phyloP scores from a whole-genome alignment of 495 filamentous ascomycete genomes.

The Evernia prunastri region DNA sequence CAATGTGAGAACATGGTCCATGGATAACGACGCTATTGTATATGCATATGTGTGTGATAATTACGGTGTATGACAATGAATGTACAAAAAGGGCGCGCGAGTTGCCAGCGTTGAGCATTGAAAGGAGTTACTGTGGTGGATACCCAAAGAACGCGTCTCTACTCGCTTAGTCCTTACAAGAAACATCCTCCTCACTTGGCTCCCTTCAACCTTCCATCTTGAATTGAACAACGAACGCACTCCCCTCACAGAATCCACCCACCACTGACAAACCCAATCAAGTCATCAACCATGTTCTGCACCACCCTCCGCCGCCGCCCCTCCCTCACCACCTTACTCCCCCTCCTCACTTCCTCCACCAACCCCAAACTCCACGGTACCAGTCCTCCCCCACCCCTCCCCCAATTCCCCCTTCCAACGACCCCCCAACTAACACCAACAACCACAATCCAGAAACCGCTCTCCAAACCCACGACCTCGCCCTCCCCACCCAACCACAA shows the following conservation, averaged over 20 bases:
- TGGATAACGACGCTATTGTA: background rate
- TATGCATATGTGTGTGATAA: background rate
- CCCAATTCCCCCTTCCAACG: conserved; percentile 23
- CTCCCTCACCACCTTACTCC: conserved; percentile 43
- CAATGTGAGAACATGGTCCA: background rate
- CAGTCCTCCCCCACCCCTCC: conserved; percentile 31
- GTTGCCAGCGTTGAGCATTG: background rate
- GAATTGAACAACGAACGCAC: background rate
- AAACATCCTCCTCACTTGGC: conserved; percentile 1
- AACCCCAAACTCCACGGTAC: conserved; percentile 45
- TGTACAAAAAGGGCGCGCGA: background rate
- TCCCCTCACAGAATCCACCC: too few species aligned
- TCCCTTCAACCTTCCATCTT: background rate
- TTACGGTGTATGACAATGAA: background rate
- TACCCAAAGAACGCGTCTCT: conserved; percentile 16
- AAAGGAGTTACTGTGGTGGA: background rate
- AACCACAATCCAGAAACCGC: conserved; percentile 38
- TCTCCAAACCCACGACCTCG: conserved; percentile 49
- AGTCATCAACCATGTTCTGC: conserved; percentile 41
- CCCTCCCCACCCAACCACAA: conserved; percentile 34
- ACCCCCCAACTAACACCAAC: conserved; percentile 10
- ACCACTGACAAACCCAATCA: too few species aligned
- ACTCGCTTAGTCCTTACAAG: conserved; percentile 20
- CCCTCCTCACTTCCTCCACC: conserved; percentile 37
- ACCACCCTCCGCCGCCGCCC: conserved; percentile 47